Evolutionary conservation across 192 early-diverging fungal species (phyloP).

Genomic region (Entophlyctis luteolus): DNA sequence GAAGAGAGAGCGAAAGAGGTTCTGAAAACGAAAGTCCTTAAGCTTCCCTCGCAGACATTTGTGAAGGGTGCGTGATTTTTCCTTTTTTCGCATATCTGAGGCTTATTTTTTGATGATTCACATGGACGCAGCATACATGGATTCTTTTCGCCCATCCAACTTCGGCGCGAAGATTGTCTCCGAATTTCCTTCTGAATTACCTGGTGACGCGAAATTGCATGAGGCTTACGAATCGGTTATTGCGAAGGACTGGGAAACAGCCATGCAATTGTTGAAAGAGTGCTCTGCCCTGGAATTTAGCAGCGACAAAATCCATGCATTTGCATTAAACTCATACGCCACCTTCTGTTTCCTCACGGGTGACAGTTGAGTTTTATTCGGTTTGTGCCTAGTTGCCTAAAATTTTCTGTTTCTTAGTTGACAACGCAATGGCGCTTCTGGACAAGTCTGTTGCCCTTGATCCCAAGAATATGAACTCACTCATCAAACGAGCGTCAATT

Average conservation of each 20-base stretch:
- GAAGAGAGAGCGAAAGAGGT: constrained; percentile 73
- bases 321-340: constrained; percentile 80
- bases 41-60: constrained; percentile 88
- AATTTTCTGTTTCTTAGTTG: constrained; percentile 32
- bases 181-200: constrained; percentile 15
- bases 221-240: constrained; percentile 63
- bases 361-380: constrained; percentile 38
- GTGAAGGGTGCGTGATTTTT: constrained; percentile 36
- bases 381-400: background rate
- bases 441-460: constrained; percentile 77
- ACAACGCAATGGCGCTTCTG: constrained; percentile 67
- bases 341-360: constrained; percentile 88
- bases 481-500: constrained; percentile 86
- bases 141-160: constrained; percentile 73
- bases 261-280: constrained; percentile 17
- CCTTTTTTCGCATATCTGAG: background rate
- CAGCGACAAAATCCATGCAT: constrained; percentile 45
- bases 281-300: background rate
- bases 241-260: constrained; percentile 34
- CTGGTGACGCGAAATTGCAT: constrained; percentile 32
- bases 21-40: constrained; percentile 54
- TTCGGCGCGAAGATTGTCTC: constrained; percentile 25
- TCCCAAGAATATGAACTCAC: constrained; percentile 73
- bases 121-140: constrained; percentile 86
- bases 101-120: constrained; percentile 4